Percentiles rank a stretch among this genome's conserved stretches.
Conservation (phyloP, 495 filamentous ascomycete genomes). For the Bathelium albidoporum region DNA sequence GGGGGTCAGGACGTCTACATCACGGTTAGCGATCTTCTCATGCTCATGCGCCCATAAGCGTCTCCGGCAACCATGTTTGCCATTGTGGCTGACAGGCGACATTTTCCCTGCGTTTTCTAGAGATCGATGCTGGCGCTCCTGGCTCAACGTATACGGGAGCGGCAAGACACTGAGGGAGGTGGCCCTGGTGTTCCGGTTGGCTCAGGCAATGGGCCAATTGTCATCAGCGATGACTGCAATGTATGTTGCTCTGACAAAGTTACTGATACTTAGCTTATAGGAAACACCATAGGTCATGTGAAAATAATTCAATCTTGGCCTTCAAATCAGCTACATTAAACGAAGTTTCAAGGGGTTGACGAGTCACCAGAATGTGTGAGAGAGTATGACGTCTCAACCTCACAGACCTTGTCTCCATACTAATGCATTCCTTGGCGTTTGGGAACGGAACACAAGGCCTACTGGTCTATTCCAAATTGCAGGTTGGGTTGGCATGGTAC, state of each 20-base stretch:
- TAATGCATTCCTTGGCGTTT: not conserved
- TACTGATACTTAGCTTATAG: not conserved
- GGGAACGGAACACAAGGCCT: too few species aligned
- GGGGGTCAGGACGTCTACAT: slow-evolving; percentile 53
- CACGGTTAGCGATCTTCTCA: slow-evolving; percentile 41
- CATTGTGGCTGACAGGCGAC: too few species aligned
- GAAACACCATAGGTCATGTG: slow-evolving; percentile 2
- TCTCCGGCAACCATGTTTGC: too few species aligned
- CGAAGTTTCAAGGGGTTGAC: too few species aligned
- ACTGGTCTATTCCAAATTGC: slow-evolving; percentile 1
- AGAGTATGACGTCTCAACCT: not conserved
- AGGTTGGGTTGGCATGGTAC: not conserved
- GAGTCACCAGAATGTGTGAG: too few species aligned
- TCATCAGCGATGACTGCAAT: slow-evolving; percentile 38
- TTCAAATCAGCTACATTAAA: too few species aligned
- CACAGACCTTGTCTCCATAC: not conserved
- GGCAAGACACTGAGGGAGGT: slow-evolving; percentile 18
- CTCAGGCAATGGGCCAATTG: slow-evolving; percentile 25
- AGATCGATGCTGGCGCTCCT: slow-evolving; percentile 51
- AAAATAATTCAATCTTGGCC: too few species aligned
- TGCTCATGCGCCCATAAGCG: not conserved
- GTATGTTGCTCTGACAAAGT: slow-evolving; percentile 22
- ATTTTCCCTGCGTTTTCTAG: slow-evolving; percentile 27
- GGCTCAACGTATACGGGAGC: slow-evolving; percentile 37
- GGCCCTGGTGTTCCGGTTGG: slow-evolving; percentile 11